phyloP scores from a whole-genome alignment of 768 basidiomycete genomes.

The Daedaleopsis nitida region DNA sequence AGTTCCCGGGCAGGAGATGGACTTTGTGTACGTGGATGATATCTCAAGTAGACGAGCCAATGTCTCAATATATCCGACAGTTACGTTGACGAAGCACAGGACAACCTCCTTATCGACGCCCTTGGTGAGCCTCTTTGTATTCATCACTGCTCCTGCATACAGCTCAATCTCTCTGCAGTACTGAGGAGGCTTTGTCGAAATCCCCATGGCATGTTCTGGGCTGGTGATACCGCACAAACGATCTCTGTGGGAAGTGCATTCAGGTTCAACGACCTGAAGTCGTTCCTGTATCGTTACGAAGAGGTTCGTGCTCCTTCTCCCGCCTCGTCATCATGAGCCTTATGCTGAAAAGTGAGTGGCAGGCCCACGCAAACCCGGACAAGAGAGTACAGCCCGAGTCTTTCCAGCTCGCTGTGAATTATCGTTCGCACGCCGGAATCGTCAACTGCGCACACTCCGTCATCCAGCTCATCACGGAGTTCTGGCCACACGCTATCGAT shows the following conservation, averaged over 20 bases:
- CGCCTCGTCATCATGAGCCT: too few relatives aligned
- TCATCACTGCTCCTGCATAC: background rate
- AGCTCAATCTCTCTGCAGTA: conserved; percentile 40
- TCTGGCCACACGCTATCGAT: conserved; percentile 72
- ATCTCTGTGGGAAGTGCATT: conserved; percentile 76
- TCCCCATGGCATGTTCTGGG: conserved; percentile 72
- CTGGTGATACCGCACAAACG: conserved; percentile 79
- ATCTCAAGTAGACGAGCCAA: background rate
- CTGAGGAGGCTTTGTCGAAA: conserved; percentile 62
- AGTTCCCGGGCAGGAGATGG: conserved; percentile 46
- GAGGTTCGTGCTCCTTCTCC: conserved; percentile 34
- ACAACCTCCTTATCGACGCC: conserved; percentile 67
- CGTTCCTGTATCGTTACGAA: conserved; percentile 56
- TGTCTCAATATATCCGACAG: conserved; percentile 32
- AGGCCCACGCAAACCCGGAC: too few relatives aligned
- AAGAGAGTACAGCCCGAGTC: conserved; percentile 29
- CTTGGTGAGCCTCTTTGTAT: conserved; percentile 34
- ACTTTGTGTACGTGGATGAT: conserved; percentile 51
- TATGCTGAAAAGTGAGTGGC: too few relatives aligned
- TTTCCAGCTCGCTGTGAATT: conserved; percentile 67
- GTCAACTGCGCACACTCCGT: conserved; percentile 69
- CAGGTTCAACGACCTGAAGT: conserved; percentile 69
- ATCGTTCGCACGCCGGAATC: conserved; percentile 73
- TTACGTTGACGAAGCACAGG: conserved; percentile 71
- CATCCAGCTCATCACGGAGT: conserved; percentile 60